Evolutionary conservation across 805 yeast species (phyloP).

Genomic region (Deakozyma indianensis): DNA sequence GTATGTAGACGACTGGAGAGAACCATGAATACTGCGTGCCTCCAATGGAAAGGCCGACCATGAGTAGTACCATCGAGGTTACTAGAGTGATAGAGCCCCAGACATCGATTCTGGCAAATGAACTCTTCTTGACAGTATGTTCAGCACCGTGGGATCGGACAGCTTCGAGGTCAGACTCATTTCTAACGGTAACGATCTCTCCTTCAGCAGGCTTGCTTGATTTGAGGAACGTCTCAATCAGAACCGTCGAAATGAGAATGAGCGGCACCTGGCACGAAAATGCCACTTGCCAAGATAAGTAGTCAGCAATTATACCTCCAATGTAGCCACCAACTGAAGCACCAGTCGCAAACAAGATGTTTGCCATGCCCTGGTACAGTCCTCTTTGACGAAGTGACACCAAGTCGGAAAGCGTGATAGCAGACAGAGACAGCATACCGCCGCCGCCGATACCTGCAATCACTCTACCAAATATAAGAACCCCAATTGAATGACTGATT

Average conservation of each 20-base stretch:
- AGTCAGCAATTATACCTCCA: conserved; percentile 39
- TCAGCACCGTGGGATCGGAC: conserved; percentile 9
- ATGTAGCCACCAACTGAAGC: conserved; percentile 53
- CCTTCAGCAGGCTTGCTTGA: conserved; percentile 8
- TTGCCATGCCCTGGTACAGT: conserved; percentile 68
- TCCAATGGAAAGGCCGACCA: conserved; percentile 41
- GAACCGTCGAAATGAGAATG: conserved; percentile 20
- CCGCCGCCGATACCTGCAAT: conserved; percentile 86
- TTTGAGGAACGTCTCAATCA: conserved; percentile 7
- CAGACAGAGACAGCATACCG: conserved; percentile 64
- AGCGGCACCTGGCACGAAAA: conserved; percentile 27
- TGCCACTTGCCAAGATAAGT: conserved; percentile 49
- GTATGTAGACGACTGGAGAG: conserved; percentile 36
- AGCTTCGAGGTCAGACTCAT: conserved; percentile 6
- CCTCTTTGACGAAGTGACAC: conserved; percentile 69
- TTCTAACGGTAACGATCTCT: conserved; percentile 16
- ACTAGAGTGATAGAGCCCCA: conserved; percentile 50
- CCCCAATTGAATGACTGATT: conserved; percentile 34
- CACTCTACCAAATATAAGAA: conserved; percentile 58
- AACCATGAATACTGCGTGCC: conserved; percentile 39
- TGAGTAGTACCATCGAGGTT: conserved; percentile 33
- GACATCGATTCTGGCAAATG: conserved; percentile 49
- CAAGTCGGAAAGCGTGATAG: conserved; percentile 64
- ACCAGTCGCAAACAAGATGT: conserved; percentile 64
- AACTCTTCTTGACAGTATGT: conserved; percentile 25